These are phyloP conservation scores for Podaxis sp. DNA, from an alignment of 768 basidiomycete species.

Conservation along the genomic window DNA sequence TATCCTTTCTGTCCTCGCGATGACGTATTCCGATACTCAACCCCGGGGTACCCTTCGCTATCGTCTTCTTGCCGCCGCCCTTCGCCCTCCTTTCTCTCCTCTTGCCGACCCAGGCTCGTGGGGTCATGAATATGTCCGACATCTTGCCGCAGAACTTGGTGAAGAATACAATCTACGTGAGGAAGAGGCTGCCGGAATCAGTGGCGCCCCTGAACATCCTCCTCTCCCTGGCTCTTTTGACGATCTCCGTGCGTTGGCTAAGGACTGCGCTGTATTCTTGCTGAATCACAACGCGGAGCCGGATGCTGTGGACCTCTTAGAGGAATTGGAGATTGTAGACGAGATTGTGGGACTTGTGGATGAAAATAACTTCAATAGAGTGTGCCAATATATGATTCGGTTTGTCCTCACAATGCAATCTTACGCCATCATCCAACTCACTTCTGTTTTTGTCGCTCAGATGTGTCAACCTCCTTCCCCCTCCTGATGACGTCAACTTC, in stretches of 20 bases:
- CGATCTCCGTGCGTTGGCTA: slow-evolving; percentile 72
- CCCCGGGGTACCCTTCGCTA: slow-evolving; percentile 94
- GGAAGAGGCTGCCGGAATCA: slow-evolving; percentile 34
- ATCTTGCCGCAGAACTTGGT: slow-evolving; percentile 93
- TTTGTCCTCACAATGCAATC: slow-evolving; percentile 29
- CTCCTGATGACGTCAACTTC: slow-evolving; percentile 91
- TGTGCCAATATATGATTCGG: slow-evolving; percentile 97
- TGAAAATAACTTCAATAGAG: slow-evolving; percentile 81
- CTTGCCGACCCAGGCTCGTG: slow-evolving; percentile 91
- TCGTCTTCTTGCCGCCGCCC: slow-evolving; percentile 77
- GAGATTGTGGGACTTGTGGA: slow-evolving; percentile 79
- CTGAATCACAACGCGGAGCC: slow-evolving; percentile 95
- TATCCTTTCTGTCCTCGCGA: slow-evolving; percentile 95
- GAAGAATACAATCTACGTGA: slow-evolving; percentile 84
- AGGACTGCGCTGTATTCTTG: slow-evolving; percentile 87
- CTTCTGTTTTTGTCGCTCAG: slow-evolving; percentile 30
- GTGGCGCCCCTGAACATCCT: slow-evolving; percentile 21
- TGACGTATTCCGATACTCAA: slow-evolving; percentile 99
- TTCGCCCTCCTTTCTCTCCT: slow-evolving; percentile 61
- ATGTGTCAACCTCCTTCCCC: slow-evolving; percentile 86
- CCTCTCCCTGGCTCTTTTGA: slow-evolving; percentile 61
- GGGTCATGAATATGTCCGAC: slow-evolving; percentile 99
- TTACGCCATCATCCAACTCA: background rate
- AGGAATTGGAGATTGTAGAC: slow-evolving; percentile 89
- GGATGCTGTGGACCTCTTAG: slow-evolving; percentile 93